These are phyloP conservation scores for Hylodesmum podocarpum DNA, from an alignment of 306 rosid genomes.

Conservation along the genomic window DNA sequence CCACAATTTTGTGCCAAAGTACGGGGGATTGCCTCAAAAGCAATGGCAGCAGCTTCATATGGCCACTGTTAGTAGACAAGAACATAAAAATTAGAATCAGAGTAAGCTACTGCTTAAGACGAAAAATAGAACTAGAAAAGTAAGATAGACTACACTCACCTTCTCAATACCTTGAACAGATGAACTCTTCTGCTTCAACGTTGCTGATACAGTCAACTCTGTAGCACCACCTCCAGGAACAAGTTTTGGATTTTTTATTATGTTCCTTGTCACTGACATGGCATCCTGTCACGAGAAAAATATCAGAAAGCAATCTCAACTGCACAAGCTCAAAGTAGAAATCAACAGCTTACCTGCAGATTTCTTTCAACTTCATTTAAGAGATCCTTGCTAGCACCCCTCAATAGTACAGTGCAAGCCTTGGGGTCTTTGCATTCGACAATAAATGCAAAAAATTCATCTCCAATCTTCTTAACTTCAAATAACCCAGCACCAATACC, in stretches of 20 bases:
- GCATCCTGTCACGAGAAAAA: constrained; percentile 61
- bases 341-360: constrained; percentile 57
- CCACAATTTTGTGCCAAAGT: constrained; percentile 85
- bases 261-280: constrained; percentile 79
- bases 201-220: constrained; percentile 70
- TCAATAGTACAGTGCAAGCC: constrained; percentile 77
- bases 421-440: constrained; percentile 87
- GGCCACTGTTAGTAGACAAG: constrained; percentile 57
- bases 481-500: constrained; percentile 84
- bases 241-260: constrained; percentile 75
- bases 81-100: background rate
- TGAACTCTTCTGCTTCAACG: constrained; percentile 71
- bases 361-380: constrained; percentile 82
- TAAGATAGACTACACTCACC: constrained; percentile 31
- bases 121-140: background rate
- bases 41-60: constrained; percentile 75
- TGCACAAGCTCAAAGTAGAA: background rate
- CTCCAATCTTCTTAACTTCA: constrained; percentile 84
- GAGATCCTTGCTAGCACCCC: constrained; percentile 89
- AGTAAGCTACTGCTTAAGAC: background rate
- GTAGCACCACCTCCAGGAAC: constrained; percentile 84
- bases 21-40: constrained; percentile 83
- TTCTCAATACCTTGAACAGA: constrained; percentile 74
- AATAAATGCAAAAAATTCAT: constrained; percentile 67
- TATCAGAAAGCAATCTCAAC: constrained; percentile 22